Base-by-base conservation (phyloP, 805 yeast species). In the Kuraishia hungarica region DNA sequence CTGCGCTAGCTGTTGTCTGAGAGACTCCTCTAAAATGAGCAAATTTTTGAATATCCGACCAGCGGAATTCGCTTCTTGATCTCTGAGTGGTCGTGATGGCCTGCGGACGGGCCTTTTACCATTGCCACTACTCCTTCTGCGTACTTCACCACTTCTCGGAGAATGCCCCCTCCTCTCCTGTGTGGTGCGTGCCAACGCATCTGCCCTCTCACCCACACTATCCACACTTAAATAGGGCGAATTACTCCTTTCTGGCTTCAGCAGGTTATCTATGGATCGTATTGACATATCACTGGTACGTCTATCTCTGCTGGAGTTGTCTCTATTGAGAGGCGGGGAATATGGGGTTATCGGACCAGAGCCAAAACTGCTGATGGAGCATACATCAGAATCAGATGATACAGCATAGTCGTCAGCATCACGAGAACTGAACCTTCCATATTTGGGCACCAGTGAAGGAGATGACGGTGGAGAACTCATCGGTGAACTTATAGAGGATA, bases 31-130 rank as follows among this genome's bases (percentile, higher is more conserved):
- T 54, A 92, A 68, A 17, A 93, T 86, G 51, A 93, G 72, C 60
- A 94, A 70, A 66, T 93, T 91, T 51, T 96, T 79, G 67, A 86
- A 89, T 17, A 90, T 83, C 73, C 86, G 85, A 1, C 91, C 87
- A 0, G 87, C 78, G 7, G 83, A 10, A 78, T 72, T 28, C 56
- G 51, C 21, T 8, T 50, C 53, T 17, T 39, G 11, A 21, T 43
- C 51, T 48, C 54, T 21, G 43, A 48, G 26, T 5, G 56, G 51
- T 20, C 54, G 20, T 24, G 57, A 55, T 13, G 53, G 35, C 51
- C 48, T 21, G 24, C 55, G 52, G 63, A 46, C 64, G 54, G 55
- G 26, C 19, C 22, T 24, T 11, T 26, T 50, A 3, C 21, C 48
- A 7, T 20, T 28, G n/a, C 52, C 24, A 19, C 35, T 21, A 20